These are phyloP conservation scores for Canavalia gladiata DNA, from an alignment of 306 rosid genomes.

Conservation along the genomic window DNA sequence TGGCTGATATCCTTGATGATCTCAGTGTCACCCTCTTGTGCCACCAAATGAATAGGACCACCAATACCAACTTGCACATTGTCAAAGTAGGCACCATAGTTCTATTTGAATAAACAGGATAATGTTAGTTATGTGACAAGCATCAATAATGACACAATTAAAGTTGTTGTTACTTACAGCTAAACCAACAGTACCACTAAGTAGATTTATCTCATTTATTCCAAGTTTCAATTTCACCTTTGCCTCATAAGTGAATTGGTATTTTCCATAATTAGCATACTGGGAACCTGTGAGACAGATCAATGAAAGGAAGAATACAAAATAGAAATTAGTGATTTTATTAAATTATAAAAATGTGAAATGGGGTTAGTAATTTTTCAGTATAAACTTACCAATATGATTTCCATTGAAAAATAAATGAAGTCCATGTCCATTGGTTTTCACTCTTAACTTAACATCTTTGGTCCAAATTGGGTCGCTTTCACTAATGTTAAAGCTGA, in stretches of 20 bases:
- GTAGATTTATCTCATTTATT: constrained; percentile 42
- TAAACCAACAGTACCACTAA: constrained; percentile 57
- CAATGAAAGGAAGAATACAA: neutral
- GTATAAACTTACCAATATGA: constrained; percentile 35
- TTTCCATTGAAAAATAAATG: constrained; percentile 49
- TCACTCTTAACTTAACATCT: constrained; percentile 30
- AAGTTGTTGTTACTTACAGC: constrained; percentile 42
- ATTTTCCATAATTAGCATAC: constrained; percentile 41
- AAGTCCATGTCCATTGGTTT: constrained; percentile 46
- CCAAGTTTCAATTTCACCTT: constrained; percentile 44
- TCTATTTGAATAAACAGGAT: constrained; percentile 27
- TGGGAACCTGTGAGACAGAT: constrained; percentile 41
- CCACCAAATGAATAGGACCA: constrained; percentile 48
- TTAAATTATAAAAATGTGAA: neutral
- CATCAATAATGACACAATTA: neutral
- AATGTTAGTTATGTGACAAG: neutral
- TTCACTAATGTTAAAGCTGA: neutral
- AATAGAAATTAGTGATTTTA: neutral
- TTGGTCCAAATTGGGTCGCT: constrained; percentile 19
- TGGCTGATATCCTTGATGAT: constrained; percentile 15
- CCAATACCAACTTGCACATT: constrained; percentile 28
- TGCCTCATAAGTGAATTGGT: constrained; percentile 39
- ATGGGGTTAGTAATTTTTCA: neutral
- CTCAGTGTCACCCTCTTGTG: neutral
- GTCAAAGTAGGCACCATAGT: constrained; percentile 49